phyloP scores from a whole-genome alignment of 225 moss, liverwort and hornwort genomes.

The Pseudisothecium myosuroides region DNA sequence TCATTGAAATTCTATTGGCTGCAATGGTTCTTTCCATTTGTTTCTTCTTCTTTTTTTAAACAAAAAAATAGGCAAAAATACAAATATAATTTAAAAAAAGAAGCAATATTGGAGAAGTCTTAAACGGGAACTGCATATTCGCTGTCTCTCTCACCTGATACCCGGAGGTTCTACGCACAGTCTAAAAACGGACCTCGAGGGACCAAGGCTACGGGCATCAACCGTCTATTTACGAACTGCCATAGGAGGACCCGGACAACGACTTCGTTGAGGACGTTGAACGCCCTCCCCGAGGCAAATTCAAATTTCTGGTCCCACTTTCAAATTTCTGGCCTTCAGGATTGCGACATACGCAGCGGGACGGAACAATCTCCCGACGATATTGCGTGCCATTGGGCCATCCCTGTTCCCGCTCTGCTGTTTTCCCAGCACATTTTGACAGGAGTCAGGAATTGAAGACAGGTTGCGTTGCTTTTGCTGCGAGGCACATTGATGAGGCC shows the following conservation, averaged over 20 bases:
- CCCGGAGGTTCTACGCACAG: not conserved
- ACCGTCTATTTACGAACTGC: not conserved
- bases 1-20: not conserved
- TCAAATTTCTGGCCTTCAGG: not conserved
- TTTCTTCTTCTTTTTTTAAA: too few species aligned
- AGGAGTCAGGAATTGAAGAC: not conserved
- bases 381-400: not conserved
- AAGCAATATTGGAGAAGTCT: not conserved
- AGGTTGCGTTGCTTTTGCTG: not conserved
- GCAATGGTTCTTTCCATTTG: too few species aligned
- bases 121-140: not conserved
- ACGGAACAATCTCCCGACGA: too few species aligned
- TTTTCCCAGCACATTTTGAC: not conserved
- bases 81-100: too few species aligned
- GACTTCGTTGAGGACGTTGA: not conserved
- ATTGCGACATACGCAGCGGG: not conserved
- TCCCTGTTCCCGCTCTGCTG: not conserved
- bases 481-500: not conserved
- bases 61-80: too few species aligned
- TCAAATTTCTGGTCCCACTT: conserved; percentile 5
- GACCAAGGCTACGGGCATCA: not conserved
- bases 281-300: not conserved
- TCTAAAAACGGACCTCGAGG: not conserved
- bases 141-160: not conserved
- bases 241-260: not conserved